These are phyloP conservation scores for Candida buenavistaensis DNA, from an alignment of 1,139 yeast genomes.

Conservation along the genomic window DNA sequence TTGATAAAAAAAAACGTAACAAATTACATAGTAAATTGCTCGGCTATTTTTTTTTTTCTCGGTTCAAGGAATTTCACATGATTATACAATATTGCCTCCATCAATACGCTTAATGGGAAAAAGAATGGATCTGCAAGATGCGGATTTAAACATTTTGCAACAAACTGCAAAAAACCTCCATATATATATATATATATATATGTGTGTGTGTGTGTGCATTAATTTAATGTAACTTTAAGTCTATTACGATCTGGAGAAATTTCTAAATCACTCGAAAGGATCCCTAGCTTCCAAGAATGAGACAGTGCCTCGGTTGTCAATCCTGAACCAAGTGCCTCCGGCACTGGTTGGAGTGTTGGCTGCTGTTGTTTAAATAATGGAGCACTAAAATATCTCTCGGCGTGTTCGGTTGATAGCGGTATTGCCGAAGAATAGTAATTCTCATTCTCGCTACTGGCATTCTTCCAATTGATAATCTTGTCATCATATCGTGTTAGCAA, in stretches of 20 bases:
- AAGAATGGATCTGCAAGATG: too few species aligned
- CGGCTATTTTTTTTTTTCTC: too few species aligned
- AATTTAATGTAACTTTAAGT: neutral
- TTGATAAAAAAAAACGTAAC: too few species aligned
- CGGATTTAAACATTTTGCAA: too few species aligned
- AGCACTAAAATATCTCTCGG: slow-evolving; percentile 14
- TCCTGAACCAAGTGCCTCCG: neutral
- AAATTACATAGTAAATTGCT: too few species aligned
- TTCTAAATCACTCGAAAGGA: slow-evolving; percentile 6
- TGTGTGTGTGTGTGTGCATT: too few species aligned
- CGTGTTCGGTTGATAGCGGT: slow-evolving; percentile 13
- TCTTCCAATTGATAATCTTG: slow-evolving; percentile 23
- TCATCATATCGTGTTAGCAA: slow-evolving; percentile 16
- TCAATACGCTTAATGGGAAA: too few species aligned
- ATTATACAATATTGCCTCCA: too few species aligned
- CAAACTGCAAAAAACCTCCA: too few species aligned
- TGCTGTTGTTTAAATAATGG: slow-evolving; percentile 5
- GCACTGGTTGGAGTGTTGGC: neutral
- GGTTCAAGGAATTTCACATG: too few species aligned
- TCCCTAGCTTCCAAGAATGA: slow-evolving; percentile 10
- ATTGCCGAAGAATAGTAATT: slow-evolving; percentile 17
- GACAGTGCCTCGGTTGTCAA: slow-evolving; percentile 2
- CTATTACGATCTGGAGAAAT: neutral
- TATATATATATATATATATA: too few species aligned
- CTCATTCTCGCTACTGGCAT: neutral